Conservation (phyloP, 2,329 filamentous ascomycete species). For the Ceratocystis diversiconidia region DNA sequence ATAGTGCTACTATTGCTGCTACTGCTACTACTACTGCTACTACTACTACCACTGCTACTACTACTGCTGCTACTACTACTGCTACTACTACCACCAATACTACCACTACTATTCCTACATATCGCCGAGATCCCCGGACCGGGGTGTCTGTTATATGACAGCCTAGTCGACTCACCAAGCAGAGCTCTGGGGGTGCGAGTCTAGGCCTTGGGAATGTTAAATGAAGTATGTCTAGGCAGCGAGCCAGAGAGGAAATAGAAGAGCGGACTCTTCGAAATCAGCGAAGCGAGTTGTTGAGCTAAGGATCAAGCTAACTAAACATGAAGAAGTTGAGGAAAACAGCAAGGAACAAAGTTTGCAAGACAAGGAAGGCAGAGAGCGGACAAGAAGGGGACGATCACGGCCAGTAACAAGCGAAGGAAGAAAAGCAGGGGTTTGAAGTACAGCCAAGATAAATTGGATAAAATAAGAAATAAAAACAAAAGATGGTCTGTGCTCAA, state of each 20-base stretch:
- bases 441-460: not conserved
- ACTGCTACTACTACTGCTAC: too few species aligned
- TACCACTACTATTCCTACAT: too few species aligned
- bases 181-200: too few species aligned
- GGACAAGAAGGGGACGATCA: not conserved
- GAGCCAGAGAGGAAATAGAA: not conserved
- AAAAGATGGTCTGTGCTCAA: not conserved
- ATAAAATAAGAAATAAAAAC: not conserved
- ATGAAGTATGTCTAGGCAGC: not conserved
- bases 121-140: too few species aligned
- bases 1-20: not conserved
- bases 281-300: not conserved
- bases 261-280: not conserved
- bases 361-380: not conserved
- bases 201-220: not conserved
- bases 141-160: too few species aligned
- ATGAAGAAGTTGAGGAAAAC: not conserved
- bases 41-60: too few species aligned
- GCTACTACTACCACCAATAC: too few species aligned
- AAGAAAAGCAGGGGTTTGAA: constrained; percentile 1
- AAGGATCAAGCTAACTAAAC: not conserved
- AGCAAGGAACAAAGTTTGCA: not conserved
- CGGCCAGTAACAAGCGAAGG: not conserved
- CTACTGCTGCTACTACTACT: too few species aligned
- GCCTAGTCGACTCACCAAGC: too few species aligned